Evolutionary conservation across 1,284 basidiomycete genomes (phyloP).

Genomic region (Sutorius eximius): DNA sequence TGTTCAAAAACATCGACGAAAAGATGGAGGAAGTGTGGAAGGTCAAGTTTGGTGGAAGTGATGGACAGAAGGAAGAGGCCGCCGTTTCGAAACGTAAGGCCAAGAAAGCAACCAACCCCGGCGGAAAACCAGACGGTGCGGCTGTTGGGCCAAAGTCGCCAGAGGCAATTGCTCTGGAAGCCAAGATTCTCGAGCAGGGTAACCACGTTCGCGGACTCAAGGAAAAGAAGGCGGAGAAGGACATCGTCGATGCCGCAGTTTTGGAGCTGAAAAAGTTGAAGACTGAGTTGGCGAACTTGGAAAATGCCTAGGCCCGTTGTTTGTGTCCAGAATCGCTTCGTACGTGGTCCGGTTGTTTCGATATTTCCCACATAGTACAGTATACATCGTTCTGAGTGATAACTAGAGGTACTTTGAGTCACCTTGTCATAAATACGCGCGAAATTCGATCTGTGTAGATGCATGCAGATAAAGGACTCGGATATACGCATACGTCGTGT

Average conservation of each 20-base stretch:
- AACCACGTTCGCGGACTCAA: conserved; percentile 68
- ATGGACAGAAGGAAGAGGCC: conserved; percentile 42
- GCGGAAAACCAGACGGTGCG: conserved; percentile 18
- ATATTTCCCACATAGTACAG: too few relatives aligned
- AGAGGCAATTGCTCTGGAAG: conserved; percentile 64
- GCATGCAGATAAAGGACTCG: neutral
- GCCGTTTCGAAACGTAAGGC: conserved; percentile 56
- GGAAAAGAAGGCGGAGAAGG: conserved; percentile 66
- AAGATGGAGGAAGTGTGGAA: conserved; percentile 87
- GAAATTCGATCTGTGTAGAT: neutral
- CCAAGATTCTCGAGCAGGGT: conserved; percentile 74
- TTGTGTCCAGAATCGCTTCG: neutral
- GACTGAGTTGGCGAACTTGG: conserved; percentile 39
- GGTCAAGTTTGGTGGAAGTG: conserved; percentile 73
- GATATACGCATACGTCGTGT: neutral
- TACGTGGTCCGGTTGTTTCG: neutral
- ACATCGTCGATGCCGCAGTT: conserved; percentile 61
- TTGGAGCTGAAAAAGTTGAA: conserved; percentile 52
- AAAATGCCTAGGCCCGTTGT: conserved; percentile 13
- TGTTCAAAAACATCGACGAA: conserved; percentile 95
- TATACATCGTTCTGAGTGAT: neutral
- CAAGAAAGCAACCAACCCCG: conserved; percentile 38
- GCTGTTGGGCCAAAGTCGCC: conserved; percentile 55
- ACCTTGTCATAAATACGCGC: neutral
- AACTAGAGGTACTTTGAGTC: neutral